Evolutionary conservation across 1,139 yeast genomes (phyloP).

Genomic region (Yamadazyma triangularis): DNA sequence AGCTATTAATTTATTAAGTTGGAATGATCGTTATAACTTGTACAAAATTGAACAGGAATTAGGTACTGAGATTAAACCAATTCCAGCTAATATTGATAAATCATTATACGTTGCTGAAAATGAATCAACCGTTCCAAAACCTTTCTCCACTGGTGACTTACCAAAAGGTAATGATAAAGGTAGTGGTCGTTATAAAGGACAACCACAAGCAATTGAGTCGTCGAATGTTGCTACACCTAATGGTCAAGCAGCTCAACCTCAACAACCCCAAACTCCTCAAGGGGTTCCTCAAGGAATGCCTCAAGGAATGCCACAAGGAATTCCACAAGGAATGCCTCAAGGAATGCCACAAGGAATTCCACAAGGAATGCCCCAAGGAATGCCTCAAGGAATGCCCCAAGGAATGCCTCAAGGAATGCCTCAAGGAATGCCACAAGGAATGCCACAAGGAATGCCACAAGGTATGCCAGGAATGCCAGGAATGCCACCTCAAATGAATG

Average conservation of each 20-base stretch:
- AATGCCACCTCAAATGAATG: slow-evolving; percentile 5
- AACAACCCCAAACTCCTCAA: slow-evolving; percentile 11
- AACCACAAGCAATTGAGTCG: too few relatives aligned
- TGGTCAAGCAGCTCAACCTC: slow-evolving; percentile 14
- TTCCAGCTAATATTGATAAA: slow-evolving; percentile 86
- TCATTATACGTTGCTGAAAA: slow-evolving; percentile 85
- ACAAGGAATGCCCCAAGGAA: slow-evolving; percentile 8
- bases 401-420: too few relatives aligned
- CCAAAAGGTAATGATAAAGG: slow-evolving; percentile 50
- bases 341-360: too few relatives aligned
- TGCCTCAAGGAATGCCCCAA: too few relatives aligned
- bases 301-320: slow-evolving; percentile 11
- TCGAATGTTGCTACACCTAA: slow-evolving; percentile 5
- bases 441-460: slow-evolving; percentile 7
- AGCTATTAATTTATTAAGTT: slow-evolving; percentile 92
- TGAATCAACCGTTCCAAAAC: slow-evolving; percentile 74
- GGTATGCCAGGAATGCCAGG: slow-evolving; percentile 7
- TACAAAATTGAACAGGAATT: slow-evolving; percentile 96
- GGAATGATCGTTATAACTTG: slow-evolving; percentile 93
- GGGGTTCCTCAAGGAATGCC: slow-evolving; percentile 8
- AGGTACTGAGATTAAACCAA: slow-evolving; percentile 96
- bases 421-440: too few relatives aligned
- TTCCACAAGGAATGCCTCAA: slow-evolving; percentile 10
- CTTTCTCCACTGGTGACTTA: slow-evolving; percentile 70
- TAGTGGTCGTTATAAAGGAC: slow-evolving; percentile 46